These are phyloP conservation scores for Calonectria honghensis DNA, from an alignment of 2,329 filamentous ascomycete species.

Conservation along the genomic window DNA sequence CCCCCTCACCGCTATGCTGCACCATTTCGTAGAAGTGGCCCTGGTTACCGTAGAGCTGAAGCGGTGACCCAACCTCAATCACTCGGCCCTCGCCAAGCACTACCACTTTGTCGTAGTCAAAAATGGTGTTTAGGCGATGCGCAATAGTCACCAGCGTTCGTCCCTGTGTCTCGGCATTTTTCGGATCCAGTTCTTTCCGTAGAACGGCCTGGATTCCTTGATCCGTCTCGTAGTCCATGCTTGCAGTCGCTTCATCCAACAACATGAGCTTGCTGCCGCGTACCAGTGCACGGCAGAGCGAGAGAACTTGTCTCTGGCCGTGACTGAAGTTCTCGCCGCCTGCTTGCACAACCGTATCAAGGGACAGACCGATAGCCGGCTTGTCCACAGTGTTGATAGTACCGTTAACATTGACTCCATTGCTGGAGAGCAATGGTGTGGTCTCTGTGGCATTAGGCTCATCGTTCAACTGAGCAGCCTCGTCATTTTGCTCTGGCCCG, in stretches of 20 bases:
- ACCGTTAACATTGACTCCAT: constrained; percentile 43
- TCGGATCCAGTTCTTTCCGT: constrained; percentile 67
- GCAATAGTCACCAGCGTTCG: constrained; percentile 75
- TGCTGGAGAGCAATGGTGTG: not conserved
- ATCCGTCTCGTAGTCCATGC: constrained; percentile 76
- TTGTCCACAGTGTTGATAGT: constrained; percentile 25
- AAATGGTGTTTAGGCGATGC: constrained; percentile 74
- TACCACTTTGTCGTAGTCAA: constrained; percentile 75
- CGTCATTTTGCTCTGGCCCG: not conserved
- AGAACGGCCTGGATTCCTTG: constrained; percentile 72
- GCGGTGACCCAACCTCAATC: constrained; percentile 71
- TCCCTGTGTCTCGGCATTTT: constrained; percentile 57
- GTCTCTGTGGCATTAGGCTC: not conserved
- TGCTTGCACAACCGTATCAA: constrained; percentile 69
- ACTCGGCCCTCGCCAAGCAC: constrained; percentile 73
- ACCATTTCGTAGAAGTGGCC: constrained; percentile 74
- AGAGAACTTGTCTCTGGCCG: constrained; percentile 75
- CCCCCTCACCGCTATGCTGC: constrained; percentile 71
- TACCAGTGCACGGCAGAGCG: constrained; percentile 73
- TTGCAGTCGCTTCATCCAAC: constrained; percentile 75
- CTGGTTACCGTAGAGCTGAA: constrained; percentile 65
- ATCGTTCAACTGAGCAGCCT: not conserved
- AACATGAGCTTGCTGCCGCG: constrained; percentile 73
- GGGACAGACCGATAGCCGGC: constrained; percentile 46
- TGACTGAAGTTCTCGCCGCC: constrained; percentile 74